Conservation (phyloP, 139 green algal species). For the Trebouxia sp. region DNA sequence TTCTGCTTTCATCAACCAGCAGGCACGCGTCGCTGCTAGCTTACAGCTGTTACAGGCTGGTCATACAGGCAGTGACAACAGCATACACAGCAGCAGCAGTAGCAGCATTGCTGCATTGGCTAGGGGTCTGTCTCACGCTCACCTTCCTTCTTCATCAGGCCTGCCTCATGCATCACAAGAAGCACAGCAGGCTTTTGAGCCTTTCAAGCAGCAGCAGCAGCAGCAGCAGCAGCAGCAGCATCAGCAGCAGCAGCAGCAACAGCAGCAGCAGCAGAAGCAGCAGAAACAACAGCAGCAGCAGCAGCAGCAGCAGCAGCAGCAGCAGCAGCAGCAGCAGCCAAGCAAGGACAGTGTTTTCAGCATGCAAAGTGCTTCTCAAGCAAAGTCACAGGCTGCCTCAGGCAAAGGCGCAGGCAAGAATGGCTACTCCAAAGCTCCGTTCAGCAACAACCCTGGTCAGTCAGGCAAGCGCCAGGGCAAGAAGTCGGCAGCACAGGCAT, state of each 20-base stretch:
- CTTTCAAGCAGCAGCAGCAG: neutral
- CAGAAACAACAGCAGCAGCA: neutral
- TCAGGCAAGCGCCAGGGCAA: neutral
- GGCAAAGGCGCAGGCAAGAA: neutral
- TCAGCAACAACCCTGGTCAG: neutral
- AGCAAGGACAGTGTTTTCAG: neutral
- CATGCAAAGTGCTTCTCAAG: neutral
- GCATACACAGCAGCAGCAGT: too few relatives aligned
- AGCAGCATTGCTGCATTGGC: too few relatives aligned
- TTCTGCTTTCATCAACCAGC: too few relatives aligned
- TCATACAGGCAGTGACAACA: too few relatives aligned
- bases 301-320: conserved; percentile 11
- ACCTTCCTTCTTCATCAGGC: too few relatives aligned
- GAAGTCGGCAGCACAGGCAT: neutral
- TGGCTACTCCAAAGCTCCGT: neutral
- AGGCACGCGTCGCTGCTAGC: too few relatives aligned
- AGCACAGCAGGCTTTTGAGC: neutral
- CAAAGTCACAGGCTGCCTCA: neutral
- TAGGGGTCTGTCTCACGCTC: too few relatives aligned
- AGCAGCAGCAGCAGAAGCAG: neutral
- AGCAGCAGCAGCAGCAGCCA: neutral
- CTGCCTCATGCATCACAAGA: too few relatives aligned
- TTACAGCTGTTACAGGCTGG: too few relatives aligned
- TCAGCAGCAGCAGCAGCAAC: neutral
- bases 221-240: neutral